Conservation (phyloP, 257 asterid genomes). For the Scutellaria galericulata region DNA sequence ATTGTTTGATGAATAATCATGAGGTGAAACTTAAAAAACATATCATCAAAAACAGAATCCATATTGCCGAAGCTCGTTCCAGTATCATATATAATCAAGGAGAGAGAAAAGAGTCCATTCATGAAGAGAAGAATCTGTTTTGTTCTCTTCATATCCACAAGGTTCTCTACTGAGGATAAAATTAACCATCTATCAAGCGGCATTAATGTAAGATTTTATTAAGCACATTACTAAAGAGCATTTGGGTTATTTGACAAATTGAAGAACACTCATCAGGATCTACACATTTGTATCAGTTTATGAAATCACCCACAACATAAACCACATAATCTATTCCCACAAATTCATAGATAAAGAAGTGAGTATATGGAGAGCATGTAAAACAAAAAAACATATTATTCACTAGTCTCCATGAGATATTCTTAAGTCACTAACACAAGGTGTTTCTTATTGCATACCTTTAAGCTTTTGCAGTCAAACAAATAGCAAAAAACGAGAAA, state of each 20-base stretch:
- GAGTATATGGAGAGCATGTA: background rate
- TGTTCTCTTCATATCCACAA: conserved; percentile 17
- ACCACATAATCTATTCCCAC: conserved; percentile 6
- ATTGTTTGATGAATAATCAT: conserved; percentile 2
- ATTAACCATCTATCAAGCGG: conserved; percentile 11
- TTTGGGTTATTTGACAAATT: background rate
- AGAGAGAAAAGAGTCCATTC: background rate
- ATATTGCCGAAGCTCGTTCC: conserved; percentile 8
- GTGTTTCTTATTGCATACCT: conserved; percentile 4
- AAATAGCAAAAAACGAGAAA: background rate
- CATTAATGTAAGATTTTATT: background rate
- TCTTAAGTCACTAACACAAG: background rate
- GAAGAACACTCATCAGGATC: background rate
- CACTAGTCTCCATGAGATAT: background rate
- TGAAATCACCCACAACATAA: background rate
- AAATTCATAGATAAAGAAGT: background rate
- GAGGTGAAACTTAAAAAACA: conserved; percentile 4
- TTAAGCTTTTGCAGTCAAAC: background rate
- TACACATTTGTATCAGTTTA: background rate
- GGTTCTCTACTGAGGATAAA: conserved; percentile 19
- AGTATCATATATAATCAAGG: conserved; percentile 10
- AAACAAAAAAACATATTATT: background rate
- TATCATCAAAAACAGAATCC: background rate
- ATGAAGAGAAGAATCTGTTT: background rate
- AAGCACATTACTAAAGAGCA: background rate